Evolutionary conservation across 2,329 filamentous ascomycete genomes (phyloP).

Genomic region (Conoideocrella luteorostrata): DNA sequence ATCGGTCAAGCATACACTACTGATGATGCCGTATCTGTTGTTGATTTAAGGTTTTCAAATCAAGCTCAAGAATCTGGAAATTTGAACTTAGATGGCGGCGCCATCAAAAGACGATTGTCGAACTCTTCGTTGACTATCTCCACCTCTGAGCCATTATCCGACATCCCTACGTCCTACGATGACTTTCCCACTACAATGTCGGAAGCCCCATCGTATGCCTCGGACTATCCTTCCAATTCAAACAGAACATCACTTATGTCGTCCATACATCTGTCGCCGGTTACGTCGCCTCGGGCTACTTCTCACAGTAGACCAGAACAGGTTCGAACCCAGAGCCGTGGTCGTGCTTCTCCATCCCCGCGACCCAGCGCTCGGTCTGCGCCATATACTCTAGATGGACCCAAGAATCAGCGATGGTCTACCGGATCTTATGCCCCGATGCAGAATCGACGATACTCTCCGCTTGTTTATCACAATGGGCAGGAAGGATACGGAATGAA

Average conservation of each 20-base stretch:
- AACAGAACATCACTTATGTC: slow-evolving; percentile 66
- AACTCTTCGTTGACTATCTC: slow-evolving; percentile 71
- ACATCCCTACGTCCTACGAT: slow-evolving; percentile 64
- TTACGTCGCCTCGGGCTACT: slow-evolving; percentile 63
- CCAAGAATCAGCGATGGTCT: slow-evolving; percentile 68
- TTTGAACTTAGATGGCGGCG: slow-evolving; percentile 43
- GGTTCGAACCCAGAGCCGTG: slow-evolving; percentile 59
- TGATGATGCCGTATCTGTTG: slow-evolving; percentile 56
- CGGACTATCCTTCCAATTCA: slow-evolving; percentile 60
- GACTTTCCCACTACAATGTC: slow-evolving; percentile 62
- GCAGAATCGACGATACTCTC: slow-evolving; percentile 48
- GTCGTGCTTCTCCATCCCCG: slow-evolving; percentile 65
- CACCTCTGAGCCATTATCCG: slow-evolving; percentile 56
- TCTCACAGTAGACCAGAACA: slow-evolving; percentile 54
- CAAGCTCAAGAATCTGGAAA: slow-evolving; percentile 42
- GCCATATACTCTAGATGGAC: slow-evolving; percentile 63
- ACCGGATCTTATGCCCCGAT: slow-evolving; percentile 63
- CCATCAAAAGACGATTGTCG: slow-evolving; percentile 58
- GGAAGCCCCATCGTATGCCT: slow-evolving; percentile 60
- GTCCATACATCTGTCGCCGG: slow-evolving; percentile 64
- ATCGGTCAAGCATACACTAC: slow-evolving; percentile 58
- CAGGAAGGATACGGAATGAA: slow-evolving; percentile 53
- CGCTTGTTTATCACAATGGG: slow-evolving; percentile 56
- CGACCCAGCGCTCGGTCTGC: slow-evolving; percentile 61
- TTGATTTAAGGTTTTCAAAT: slow-evolving; percentile 50